Evolutionary conservation across 2,329 filamentous ascomycete genomes (phyloP).

Genomic region (Botrytis pseudocinerea): DNA sequence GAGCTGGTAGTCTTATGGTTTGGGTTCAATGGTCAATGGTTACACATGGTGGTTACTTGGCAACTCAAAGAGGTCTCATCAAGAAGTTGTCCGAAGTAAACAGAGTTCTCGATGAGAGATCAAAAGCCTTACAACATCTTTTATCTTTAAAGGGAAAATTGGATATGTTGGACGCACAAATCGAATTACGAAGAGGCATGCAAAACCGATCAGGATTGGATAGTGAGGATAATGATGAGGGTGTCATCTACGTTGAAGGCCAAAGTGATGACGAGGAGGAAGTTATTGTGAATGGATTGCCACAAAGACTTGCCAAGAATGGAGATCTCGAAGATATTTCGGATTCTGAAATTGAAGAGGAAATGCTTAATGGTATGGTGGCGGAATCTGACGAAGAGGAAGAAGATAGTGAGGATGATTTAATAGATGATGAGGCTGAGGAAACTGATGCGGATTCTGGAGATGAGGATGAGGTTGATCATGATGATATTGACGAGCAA

Average conservation of each 20-base stretch:
- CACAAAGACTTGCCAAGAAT: conserved; percentile 29
- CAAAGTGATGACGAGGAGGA: conserved; percentile 58
- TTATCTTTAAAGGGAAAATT: conserved; percentile 91
- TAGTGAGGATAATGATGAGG: conserved; percentile 49
- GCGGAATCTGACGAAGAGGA: conserved; percentile 52
- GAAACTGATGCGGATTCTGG: conserved; percentile 43
- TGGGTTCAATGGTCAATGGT: conserved; percentile 97
- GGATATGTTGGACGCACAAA: conserved; percentile 89
- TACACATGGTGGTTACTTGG: conserved; percentile 86
- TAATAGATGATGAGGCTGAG: conserved; percentile 54
- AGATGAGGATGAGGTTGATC: conserved; percentile 49
- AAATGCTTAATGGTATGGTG: conserved; percentile 48
- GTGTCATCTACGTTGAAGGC: conserved; percentile 85
- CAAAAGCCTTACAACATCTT: conserved; percentile 77
- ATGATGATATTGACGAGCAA: conserved; percentile 47
- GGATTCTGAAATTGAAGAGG: conserved; percentile 39
- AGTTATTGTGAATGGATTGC: conserved; percentile 45
- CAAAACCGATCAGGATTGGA: conserved; percentile 49
- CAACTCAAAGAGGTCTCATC: conserved; percentile 80
- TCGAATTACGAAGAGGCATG: conserved; percentile 74
- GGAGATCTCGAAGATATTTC: conserved; percentile 33
- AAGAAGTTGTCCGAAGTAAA: conserved; percentile 76
- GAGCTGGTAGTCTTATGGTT: conserved; percentile 85
- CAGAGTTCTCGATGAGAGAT: conserved; percentile 83
- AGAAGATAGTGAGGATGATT: conserved; percentile 44